Evolutionary conservation across 2,329 filamentous ascomycete genomes (phyloP).

Genomic region (Trichoderma sp.): DNA sequence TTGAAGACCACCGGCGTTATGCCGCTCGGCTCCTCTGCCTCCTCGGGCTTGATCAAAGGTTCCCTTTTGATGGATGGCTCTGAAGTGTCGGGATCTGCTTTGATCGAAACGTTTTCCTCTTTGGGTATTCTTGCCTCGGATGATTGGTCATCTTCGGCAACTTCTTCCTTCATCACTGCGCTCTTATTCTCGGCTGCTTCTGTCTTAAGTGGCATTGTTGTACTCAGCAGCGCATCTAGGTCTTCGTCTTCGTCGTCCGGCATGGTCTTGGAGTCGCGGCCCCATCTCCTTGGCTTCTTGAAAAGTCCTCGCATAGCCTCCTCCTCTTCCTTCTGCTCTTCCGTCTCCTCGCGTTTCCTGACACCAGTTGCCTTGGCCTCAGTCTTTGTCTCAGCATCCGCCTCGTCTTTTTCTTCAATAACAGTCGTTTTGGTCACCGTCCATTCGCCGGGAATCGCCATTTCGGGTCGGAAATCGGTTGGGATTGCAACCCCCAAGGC

Average conservation of each 20-base stretch:
- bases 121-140: slow-evolving; percentile 24
- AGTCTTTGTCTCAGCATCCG: slow-evolving; percentile 40
- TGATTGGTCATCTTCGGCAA: slow-evolving; percentile 26
- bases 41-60: slow-evolving; percentile 43
- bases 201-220: slow-evolving; percentile 27
- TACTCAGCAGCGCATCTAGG: slow-evolving; percentile 59
- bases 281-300: slow-evolving; percentile 58
- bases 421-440: slow-evolving; percentile 65
- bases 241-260: slow-evolving; percentile 51
- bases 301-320: slow-evolving; percentile 57
- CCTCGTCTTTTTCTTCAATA: slow-evolving; percentile 45
- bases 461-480: slow-evolving; percentile 70
- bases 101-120: slow-evolving; percentile 36
- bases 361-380: slow-evolving; percentile 55
- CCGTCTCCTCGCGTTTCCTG: slow-evolving; percentile 60
- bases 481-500: slow-evolving; percentile 85
- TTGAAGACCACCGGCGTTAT: slow-evolving; percentile 66
- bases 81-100: slow-evolving; percentile 38
- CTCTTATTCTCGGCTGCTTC: slow-evolving; percentile 27
- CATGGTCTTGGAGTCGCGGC: slow-evolving; percentile 51
- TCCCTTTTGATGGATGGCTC: slow-evolving; percentile 12
- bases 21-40: slow-evolving; percentile 24
- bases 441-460: slow-evolving; percentile 91
- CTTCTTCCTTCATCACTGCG: slow-evolving; percentile 29
- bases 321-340: slow-evolving; percentile 61